Evolutionary conservation across 495 filamentous ascomycete genomes (phyloP), one percentile per base, ranked within the genome.

Genomic region (Choiromyces venosus): DNA sequence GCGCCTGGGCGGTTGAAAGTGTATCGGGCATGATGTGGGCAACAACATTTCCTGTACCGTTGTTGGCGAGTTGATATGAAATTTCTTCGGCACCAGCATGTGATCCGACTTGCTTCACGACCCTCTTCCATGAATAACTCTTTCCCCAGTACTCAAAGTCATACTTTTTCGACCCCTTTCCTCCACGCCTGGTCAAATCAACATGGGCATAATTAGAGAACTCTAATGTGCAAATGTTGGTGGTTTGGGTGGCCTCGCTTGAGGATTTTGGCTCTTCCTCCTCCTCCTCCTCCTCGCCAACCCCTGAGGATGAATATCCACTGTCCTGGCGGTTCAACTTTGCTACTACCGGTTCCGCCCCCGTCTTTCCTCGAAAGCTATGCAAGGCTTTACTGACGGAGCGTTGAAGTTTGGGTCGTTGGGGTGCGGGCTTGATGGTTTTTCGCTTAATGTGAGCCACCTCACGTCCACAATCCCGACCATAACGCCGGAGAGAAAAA

Each of bases 201-300:
- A 97, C 89, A 79, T 95, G 93, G 14, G 95, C 95, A 81, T 99
- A 99, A 83, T 99, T 99, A 71, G 93, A 95, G 82, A 97, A 99
- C 79, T 98, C 94, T 42, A 99, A 87, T 81, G 92, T 91, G 76
- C 91, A 91, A 56, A 86, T 91, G 79, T 97, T 94, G 67, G 88
- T 90, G 46, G 85, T 85, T 78, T 83, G 84, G 66, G 82, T 77
- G 42, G 82, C 78, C 76, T 82, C 80, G 75, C 80, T 75, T 68
- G 73, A 83, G 69, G 81, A 81, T 37, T 33, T 70, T 66, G 40
- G 77, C 71, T 37, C 80, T 64, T 68, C 73, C 75, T 69, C 68
- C 42, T 82, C 82, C 66, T 87, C 83, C 21, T 88, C 86, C 38
- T 84, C 82, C 38, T 84, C 85, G 44, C 85, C 81, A 46, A 81